These are phyloP conservation scores for Starmera caribaea DNA, from an alignment of 805 yeast species.

Conservation along the genomic window DNA sequence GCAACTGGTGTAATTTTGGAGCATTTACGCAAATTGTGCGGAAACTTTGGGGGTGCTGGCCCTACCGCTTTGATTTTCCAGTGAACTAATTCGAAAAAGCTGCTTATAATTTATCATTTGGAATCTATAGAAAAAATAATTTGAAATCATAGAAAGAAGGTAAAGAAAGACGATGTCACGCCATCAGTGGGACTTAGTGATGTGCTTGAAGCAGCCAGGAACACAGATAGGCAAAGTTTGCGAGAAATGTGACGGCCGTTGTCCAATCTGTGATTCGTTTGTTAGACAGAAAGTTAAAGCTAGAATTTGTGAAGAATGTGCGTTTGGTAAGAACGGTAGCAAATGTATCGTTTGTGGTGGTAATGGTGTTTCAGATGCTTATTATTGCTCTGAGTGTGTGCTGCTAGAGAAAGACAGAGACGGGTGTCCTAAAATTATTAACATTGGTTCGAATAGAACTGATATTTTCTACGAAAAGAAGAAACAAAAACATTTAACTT, in stretches of 20 bases:
- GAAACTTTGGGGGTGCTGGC: too few relatives aligned
- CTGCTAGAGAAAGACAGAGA: constrained; percentile 71
- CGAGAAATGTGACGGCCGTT: constrained; percentile 80
- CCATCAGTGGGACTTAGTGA: constrained; percentile 76
- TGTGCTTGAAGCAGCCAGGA: constrained; percentile 84
- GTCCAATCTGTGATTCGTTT: constrained; percentile 83
- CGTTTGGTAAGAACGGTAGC: constrained; percentile 54
- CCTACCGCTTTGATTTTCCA: too few relatives aligned
- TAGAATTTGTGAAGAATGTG: constrained; percentile 76
- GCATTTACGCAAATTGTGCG: too few relatives aligned
- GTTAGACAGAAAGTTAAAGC: constrained; percentile 64
- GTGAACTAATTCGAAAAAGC: too few relatives aligned
- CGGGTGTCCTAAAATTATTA: constrained; percentile 83
- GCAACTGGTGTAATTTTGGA: not conserved
- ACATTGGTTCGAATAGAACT: constrained; percentile 67
- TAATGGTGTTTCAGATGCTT: constrained; percentile 59
- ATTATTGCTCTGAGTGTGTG: constrained; percentile 81
- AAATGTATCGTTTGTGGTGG: constrained; percentile 76
- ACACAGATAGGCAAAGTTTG: constrained; percentile 62
- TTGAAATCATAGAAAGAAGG: not conserved
- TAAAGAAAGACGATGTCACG: constrained; percentile 51
- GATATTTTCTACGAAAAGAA: constrained; percentile 57
- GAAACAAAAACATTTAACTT: constrained; percentile 19
- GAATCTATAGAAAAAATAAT: not conserved
- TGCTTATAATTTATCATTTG: too few relatives aligned